A percentile compares a stretch with the other conserved stretches of the same genome.
Conservation (phyloP, 345 rosid genomes). For the Salix brachista region DNA sequence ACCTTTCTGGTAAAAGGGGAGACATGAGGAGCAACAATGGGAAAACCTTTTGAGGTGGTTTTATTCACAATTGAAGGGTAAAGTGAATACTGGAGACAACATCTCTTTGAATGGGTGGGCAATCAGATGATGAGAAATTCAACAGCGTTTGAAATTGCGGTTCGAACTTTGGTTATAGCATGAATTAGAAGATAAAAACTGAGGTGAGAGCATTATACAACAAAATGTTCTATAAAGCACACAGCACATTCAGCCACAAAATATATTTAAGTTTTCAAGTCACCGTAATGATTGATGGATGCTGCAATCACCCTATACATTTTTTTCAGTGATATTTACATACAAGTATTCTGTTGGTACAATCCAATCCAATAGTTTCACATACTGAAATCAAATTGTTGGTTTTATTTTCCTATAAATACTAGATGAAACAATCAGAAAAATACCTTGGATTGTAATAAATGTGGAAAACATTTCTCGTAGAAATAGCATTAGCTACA, state of each 20-base stretch:
- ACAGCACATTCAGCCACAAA: not conserved
- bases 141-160: not conserved
- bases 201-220: not conserved
- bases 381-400: not conserved
- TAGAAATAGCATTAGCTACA: conserved; percentile 66
- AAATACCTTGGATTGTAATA: conserved; percentile 90
- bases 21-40: not conserved
- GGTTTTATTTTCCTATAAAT: not conserved
- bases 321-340: not conserved
- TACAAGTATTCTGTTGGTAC: not conserved
- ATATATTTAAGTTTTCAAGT: not conserved
- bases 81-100: not conserved
- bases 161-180: not conserved
- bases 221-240: not conserved
- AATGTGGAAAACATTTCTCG: conserved; percentile 56
- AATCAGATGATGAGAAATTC: not conserved
- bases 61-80: not conserved
- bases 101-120: not conserved
- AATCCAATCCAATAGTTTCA: not conserved
- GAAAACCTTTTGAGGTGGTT: not conserved
- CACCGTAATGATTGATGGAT: not conserved
- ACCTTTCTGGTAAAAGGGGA: not conserved
- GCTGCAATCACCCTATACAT: not conserved
- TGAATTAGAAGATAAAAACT: not conserved
- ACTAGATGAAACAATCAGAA: not conserved